Evolutionary conservation across 768 basidiomycete species (phyloP), one percentile per base, ranked within the genome.

Genomic region (Butyriboletus loyo): DNA sequence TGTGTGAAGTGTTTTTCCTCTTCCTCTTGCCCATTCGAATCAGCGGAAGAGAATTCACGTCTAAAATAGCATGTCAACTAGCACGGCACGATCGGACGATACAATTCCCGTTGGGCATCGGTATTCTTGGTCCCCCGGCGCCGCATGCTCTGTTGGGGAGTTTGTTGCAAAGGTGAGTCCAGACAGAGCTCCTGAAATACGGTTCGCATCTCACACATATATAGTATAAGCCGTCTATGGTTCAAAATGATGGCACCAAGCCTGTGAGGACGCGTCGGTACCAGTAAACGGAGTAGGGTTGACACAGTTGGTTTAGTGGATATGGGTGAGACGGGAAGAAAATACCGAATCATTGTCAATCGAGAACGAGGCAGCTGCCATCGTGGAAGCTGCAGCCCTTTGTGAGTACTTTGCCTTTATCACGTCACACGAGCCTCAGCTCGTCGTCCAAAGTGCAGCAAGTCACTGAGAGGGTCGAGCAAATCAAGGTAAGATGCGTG

Each of bases 161-260:
- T 88, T 84, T 59, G 62, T 85, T 47, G 65, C 64, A 34, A 85
- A 87, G 70, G 85, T 63, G 39, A 14, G 39, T 79, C 51, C 9
- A 30, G 14, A 24, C 9, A 30, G 14, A 24, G 7, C 14, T 21
- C 17, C 49, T 22, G 13, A 30, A 28, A 37, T 39, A 39, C 2
- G 7, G 8, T 35, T 49, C 22, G 10, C 30, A 7, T 32, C 53
- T 53, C 28, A 57, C 51, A 19, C 27, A 9, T 17, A 10, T 35
- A n/a, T 55, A 89, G 86, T 87, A 81, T 57, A 85, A 76, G 47
- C 87, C 88, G 1, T 88, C 86, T 17, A 85, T 89, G 86, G 83
- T 88, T 10, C 81, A 86, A 58, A 81, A 89, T 62, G 85, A 89
- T 52, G 87, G 87, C 5, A 84, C 75, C 0, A 89, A 87, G 66